Evolutionary conservation across 1,284 basidiomycete genomes (phyloP).

Genomic region (Melampsora larici-populina): DNA sequence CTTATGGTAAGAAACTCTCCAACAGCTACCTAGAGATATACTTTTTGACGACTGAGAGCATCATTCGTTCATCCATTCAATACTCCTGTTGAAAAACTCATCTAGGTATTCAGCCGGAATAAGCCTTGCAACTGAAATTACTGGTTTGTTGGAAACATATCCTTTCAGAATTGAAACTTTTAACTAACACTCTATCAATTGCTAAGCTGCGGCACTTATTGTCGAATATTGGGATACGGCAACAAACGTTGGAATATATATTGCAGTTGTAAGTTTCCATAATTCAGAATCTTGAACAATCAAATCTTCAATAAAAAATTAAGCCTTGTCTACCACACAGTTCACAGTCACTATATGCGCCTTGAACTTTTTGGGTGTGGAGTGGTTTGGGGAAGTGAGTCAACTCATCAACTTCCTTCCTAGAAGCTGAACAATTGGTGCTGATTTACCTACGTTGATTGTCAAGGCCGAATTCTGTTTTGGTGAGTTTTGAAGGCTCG

Average conservation of each 20-base stretch:
- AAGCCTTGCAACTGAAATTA: slow-evolving; percentile 50
- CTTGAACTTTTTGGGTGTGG: slow-evolving; percentile 58
- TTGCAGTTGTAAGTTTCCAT: neutral
- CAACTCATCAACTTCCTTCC: neutral
- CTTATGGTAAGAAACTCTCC: slow-evolving; percentile 3
- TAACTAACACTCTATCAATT: too few relatives aligned
- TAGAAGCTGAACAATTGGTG: slow-evolving; percentile 54
- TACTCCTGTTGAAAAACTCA: neutral
- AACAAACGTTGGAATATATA: slow-evolving; percentile 5
- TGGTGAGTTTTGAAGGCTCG: neutral
- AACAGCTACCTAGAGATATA: too few relatives aligned
- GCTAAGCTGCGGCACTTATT: slow-evolving; percentile 9
- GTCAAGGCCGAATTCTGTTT: slow-evolving; percentile 25
- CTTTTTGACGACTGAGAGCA: too few relatives aligned
- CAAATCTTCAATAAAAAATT: too few relatives aligned
- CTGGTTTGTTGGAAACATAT: slow-evolving; percentile 25
- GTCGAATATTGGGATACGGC: slow-evolving; percentile 45
- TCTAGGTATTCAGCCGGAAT: slow-evolving; percentile 58
- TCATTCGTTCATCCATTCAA: neutral
- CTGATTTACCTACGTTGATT: slow-evolving; percentile 31
- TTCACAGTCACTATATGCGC: slow-evolving; percentile 40
- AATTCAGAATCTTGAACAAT: neutral
- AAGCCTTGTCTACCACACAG: slow-evolving; percentile 23
- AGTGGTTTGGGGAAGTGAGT: slow-evolving; percentile 62
- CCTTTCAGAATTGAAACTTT: neutral